A percentile compares a stretch with the other conserved stretches of the same genome.
Evolutionary conservation across 192 early-diverging fungal species (phyloP).

Genomic region (Umbelopsis sp.): DNA sequence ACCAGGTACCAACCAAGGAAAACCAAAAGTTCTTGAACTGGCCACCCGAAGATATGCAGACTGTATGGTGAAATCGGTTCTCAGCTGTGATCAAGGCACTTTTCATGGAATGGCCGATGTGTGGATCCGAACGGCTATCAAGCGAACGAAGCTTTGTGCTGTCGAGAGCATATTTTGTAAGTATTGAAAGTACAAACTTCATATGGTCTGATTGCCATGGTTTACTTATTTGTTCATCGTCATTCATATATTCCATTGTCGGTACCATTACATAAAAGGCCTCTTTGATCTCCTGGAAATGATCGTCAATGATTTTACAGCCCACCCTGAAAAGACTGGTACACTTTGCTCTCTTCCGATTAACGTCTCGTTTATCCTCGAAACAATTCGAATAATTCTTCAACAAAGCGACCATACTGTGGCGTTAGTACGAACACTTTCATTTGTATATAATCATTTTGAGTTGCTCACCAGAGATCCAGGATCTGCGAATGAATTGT

Average conservation of each 20-base stretch:
- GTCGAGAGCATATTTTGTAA: slow-evolving; percentile 56
- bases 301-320: slow-evolving; percentile 34
- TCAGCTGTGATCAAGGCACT: slow-evolving; percentile 45
- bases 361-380: slow-evolving; percentile 45
- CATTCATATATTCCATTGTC: background rate
- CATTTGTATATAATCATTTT: slow-evolving; percentile 54
- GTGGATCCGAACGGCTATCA: slow-evolving; percentile 50
- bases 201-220: too few relatives aligned
- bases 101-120: slow-evolving; percentile 51
- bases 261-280: slow-evolving; percentile 11
- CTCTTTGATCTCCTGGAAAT: slow-evolving; percentile 52
- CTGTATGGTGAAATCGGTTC: slow-evolving; percentile 39
- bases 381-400: slow-evolving; percentile 40
- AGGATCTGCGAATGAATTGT: slow-evolving; percentile 38
- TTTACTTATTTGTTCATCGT: too few relatives aligned
- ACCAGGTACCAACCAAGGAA: slow-evolving; percentile 32
- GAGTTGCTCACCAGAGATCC: slow-evolving; percentile 43
- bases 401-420: slow-evolving; percentile 49
- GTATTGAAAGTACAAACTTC: background rate
- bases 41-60: slow-evolving; percentile 50
- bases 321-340: slow-evolving; percentile 7
- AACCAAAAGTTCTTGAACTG: slow-evolving; percentile 50
- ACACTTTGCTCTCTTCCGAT: slow-evolving; percentile 27
- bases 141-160: slow-evolving; percentile 49
- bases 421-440: slow-evolving; percentile 46